A percentile compares a stretch with the other conserved stretches of the same genome.
These are phyloP conservation scores for barrel medic (Medicago truncatula) DNA, from an alignment of 306 rosid genomes.

Conservation along the genomic window DNA sequence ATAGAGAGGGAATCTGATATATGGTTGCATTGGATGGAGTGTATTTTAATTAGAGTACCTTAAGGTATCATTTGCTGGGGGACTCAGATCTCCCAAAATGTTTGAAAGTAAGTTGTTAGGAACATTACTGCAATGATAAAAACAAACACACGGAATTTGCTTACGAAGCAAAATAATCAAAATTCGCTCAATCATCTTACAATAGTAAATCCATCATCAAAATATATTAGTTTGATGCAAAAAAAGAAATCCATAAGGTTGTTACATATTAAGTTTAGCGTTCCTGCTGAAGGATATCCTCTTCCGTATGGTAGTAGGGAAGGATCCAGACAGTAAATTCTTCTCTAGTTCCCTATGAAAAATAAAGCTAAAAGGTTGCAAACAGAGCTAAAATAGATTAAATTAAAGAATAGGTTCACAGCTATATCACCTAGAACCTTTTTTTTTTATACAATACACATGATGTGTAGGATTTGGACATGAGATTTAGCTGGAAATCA, in stretches of 20 bases:
- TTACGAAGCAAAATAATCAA: constrained; percentile 28
- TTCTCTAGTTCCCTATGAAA: constrained; percentile 59
- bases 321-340: constrained; percentile 57
- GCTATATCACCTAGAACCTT: not conserved
- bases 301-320: constrained; percentile 58
- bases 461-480: no score
- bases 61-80: constrained; percentile 66
- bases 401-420: not conserved
- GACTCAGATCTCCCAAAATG: constrained; percentile 51
- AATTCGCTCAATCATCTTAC: not conserved
- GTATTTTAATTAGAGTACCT: constrained; percentile 55
- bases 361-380: not conserved
- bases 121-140: constrained; percentile 64
- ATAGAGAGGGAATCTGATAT: no score
- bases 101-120: constrained; percentile 61
- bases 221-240: not conserved
- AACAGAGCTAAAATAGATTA: not conserved
- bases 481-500: not conserved
- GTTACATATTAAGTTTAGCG: constrained; percentile 61
- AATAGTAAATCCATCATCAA: not conserved
- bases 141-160: constrained; percentile 23
- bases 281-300: constrained; percentile 48
- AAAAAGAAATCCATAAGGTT: not conserved
- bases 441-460: not conserved
- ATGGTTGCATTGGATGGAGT: constrained; percentile 16